Base-by-base conservation (phyloP, 2,329 filamentous ascomycete genomes). In the Phoma sp. region DNA sequence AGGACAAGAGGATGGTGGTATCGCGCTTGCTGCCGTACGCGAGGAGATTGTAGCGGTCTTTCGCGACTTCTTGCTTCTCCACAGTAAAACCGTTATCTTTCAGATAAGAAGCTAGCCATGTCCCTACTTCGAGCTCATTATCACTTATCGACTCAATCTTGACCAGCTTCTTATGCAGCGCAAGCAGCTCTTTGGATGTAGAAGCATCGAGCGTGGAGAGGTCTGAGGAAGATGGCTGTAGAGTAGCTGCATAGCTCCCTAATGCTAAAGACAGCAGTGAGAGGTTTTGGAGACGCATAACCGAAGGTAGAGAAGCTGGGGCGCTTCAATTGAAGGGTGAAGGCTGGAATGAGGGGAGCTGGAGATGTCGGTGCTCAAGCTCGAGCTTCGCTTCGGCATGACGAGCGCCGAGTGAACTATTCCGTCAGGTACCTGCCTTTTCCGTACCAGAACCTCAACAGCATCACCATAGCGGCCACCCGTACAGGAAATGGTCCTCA, bases 91-190 rank as follows among this genome's bases (percentile, higher is more conserved):
- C 81, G 55, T 82, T 80, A 3, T 75, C 69, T 52, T 80, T 73
- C 5, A 96, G 84, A 66, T 91, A 91, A 1, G 82, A 76, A 29
- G 84, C 80, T 5, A 96, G 81, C 76, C 88, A 92, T 40, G 83
- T 71, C 36, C 88, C 91, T 7, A 92, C 86, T 0, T 81, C 76
- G 34, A 84, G 77, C 72, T 96, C 92, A 57, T 87, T 81, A 38
- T 84, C 84, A 3, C 84, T 87, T 58, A 92, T 83, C 0, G 91
- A 96, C 42, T 88, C 82, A 37, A 88, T 88, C 53, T 88, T 81
- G 25, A 93, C 82, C n/a, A 96, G 84, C 14, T 85, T 83, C 47
- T 87, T 85, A 77, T 96, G 92, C 11, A 96, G 82, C 15, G 82
- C 81, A 36, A 96, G 81, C 1, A 96, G 82, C 56, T 80, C 77